Evolutionary conservation across 805 yeast genomes (phyloP), one percentile per base, ranked within the genome.

Genomic region (Clavispora vitiphila): DNA sequence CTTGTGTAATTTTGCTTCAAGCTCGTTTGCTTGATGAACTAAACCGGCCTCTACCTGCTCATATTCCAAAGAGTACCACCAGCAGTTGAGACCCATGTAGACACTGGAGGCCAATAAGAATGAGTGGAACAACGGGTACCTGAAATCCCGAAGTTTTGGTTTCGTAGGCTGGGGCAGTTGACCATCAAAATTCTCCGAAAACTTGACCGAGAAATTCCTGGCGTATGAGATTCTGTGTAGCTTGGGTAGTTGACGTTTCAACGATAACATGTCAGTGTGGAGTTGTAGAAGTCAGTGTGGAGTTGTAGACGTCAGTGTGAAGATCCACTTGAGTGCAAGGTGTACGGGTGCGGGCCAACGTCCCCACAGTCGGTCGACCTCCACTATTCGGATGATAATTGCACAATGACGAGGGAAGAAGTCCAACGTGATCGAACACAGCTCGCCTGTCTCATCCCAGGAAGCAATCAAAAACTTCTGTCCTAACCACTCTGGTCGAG

Each of bases 101-200:
- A 70, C 58, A 2, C 69, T 55, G 1, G 70, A 64, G 5, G 74
- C 71, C 23, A 69, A 46, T 21, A 69, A 57, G 39, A 69, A 67
- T 2, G 65, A 55, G 50, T 69, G 67, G 32, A 64, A 54, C 24
- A 68, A 49, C 4, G 75, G 71, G 42, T 53, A 54, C 31, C 56
- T 60, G 55, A 69, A 69, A 47, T 69, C 68, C 16, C 64, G 49
- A 19, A 69, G 39, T 19, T 42, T 53, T 6, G 73, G 73, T 41
- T 62, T 63, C 7, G 42, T 18, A 15, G 42, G 39, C 10, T 38
- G 31, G 12, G 50, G 43, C 30, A 41, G 40, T 14, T 35, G 44
- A 12, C 51, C 47, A n/a, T 49, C 51, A 24, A 54, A 48, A 20
- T 41, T 40, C 22, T 51, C 54, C 10, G 50, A 36, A 40, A 54